A percentile compares a stretch with the other conserved stretches of the same genome.
Evolutionary conservation across 2,329 filamentous ascomycete genomes (phyloP).

Genomic region (Cladophialophora psammophila): DNA sequence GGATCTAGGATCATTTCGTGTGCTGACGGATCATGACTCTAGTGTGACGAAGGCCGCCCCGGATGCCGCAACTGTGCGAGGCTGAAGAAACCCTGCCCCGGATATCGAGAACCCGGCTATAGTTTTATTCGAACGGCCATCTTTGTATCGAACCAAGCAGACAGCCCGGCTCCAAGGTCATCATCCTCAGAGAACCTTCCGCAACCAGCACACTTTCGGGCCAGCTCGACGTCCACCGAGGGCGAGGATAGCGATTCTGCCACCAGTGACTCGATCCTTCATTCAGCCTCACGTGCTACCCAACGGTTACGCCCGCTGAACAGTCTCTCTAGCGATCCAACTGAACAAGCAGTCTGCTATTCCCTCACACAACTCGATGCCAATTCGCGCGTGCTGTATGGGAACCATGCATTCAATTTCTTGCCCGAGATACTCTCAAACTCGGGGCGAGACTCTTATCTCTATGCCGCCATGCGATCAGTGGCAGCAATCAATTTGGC

Average conservation of each 20-base stretch:
- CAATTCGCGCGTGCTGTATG: constrained; percentile 32
- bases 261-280: constrained; percentile 19
- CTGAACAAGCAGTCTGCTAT: constrained; percentile 32
- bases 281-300: background rate
- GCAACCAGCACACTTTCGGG: background rate
- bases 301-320: constrained; percentile 8
- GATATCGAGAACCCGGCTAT: constrained; percentile 33
- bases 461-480: constrained; percentile 31
- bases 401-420: constrained; percentile 29
- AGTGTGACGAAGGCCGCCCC: constrained; percentile 35
- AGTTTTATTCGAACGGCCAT: constrained; percentile 30
- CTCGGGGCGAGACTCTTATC: constrained; percentile 24
- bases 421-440: constrained; percentile 27
- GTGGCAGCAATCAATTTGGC: constrained; percentile 31
- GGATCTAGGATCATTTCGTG: background rate
- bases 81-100: constrained; percentile 34
- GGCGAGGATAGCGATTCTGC: constrained; percentile 24
- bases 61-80: constrained; percentile 32
- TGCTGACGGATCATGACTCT: constrained; percentile 21
- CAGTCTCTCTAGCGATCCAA: constrained; percentile 18
- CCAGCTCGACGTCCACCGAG: constrained; percentile 20
- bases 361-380: constrained; percentile 31
- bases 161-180: constrained; percentile 6
- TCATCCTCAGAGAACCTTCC: constrained; percentile 25
- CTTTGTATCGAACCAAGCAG: constrained; percentile 17